Percentiles rank a stretch among this genome's conserved stretches.
phyloP scores from a whole-genome alignment of 805 yeast species.

The Hanseniaspora vineae region DNA sequence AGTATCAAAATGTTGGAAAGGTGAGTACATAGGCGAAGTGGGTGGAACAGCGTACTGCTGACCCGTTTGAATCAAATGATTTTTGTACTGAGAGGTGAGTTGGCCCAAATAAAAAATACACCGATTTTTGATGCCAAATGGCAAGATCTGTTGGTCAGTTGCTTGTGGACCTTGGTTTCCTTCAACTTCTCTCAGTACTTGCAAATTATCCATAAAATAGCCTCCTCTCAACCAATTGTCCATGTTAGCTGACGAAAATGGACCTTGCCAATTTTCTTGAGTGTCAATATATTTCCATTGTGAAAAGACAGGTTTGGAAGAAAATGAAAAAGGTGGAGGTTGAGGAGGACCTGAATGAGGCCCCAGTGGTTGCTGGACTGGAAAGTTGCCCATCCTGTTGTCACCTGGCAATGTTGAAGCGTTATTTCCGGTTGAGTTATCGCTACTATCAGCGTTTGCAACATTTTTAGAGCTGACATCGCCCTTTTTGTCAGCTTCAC shows the following conservation, averaged over 20 bases:
- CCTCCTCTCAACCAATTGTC: constrained; percentile 62
- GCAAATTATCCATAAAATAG: constrained; percentile 45
- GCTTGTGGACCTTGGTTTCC: constrained; percentile 12
- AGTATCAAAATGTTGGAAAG: neutral
- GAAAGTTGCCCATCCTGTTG: neutral
- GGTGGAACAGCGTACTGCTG: no score
- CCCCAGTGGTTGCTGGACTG: neutral
- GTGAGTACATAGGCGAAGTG: no score
- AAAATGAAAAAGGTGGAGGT: neutral
- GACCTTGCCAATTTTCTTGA: constrained; percentile 67
- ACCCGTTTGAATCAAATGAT: neutral
- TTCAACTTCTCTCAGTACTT: constrained; percentile 34
- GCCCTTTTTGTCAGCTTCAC: neutral
- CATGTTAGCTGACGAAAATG: constrained; percentile 65
- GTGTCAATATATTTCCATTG: constrained; percentile 71
- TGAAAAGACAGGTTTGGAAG: constrained; percentile 17
- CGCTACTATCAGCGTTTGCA: neutral
- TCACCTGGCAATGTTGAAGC: neutral
- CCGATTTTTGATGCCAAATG: constrained; percentile 6
- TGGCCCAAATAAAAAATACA: neutral
- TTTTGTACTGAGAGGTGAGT: neutral
- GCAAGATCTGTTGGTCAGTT: constrained; percentile 16
- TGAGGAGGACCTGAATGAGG: neutral
- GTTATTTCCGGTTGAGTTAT: neutral
- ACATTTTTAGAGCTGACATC: neutral